Base-by-base conservation (phyloP, 2,329 filamentous ascomycete species). In the Fonsecaea nubica region DNA sequence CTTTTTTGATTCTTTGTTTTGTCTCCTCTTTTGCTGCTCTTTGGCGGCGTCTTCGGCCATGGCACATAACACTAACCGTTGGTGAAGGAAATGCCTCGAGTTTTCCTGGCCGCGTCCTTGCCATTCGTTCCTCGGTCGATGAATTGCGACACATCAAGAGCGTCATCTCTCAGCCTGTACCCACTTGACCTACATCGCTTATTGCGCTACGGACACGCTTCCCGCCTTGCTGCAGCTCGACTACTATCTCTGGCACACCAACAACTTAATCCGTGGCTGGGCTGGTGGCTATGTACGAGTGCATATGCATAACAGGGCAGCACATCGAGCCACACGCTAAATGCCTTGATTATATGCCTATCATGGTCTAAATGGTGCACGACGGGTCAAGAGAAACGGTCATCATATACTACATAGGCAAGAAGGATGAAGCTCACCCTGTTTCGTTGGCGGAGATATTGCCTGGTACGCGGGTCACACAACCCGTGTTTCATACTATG, bases 241-340 rank as follows among this genome's bases (percentile, higher is more conserved):
- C 32, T 70, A 50, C 68, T 68, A 70, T 70, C 68, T 67, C 65
- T 64, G 68, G 65, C 58, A 59, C 60, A 33, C 40, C 58, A 25
- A 40, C 55, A 42, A 48, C 58, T 36, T 38, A 61, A 35, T 54
- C 18, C 45, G 65, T 61, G 62, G 62, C 65, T 68, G 62, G 65
- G 64, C 15, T 53, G 66, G 67, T 69, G 67, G 67, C 67, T 66
- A 69, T 69, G 25, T 25, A 25, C 25, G 25, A 25, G 25, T 25
- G 25, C 25, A 25, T 25, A 25, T 25, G 67, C 64, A 63, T n/a
- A 45, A 32, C 42, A 21, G 10, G 15, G 13, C n/a, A 38, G 32
- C 38, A 13, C 15, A 48, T 61, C 45, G 62, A 54, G 52, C 54
- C 40, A 52, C 54, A 57, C 15, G 58, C 25, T 53, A 53, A 33